These are phyloP conservation scores for Keithomyces neogunnii DNA, from an alignment of 2,329 filamentous ascomycete genomes.

Conservation along the genomic window DNA sequence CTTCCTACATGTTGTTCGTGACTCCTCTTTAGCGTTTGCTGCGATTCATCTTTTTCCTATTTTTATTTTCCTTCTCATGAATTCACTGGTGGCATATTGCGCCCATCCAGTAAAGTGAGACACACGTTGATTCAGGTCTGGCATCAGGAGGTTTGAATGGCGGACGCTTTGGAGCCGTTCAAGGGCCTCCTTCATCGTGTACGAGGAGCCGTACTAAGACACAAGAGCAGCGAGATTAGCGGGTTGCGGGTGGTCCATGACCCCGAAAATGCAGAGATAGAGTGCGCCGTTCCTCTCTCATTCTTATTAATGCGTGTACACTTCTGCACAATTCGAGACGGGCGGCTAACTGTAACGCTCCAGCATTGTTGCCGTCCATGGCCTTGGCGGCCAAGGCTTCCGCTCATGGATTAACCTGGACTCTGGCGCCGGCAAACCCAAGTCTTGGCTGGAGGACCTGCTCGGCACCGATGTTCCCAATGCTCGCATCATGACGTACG, in stretches of 20 bases:
- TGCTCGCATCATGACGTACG: slow-evolving; percentile 19
- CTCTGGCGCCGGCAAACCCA: slow-evolving; percentile 10
- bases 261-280: slow-evolving; percentile 15
- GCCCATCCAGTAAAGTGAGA: no score
- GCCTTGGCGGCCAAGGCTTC: slow-evolving; percentile 18
- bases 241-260: slow-evolving; percentile 15
- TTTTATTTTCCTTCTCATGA: background rate
- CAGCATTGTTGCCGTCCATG: slow-evolving; percentile 20
- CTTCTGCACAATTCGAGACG: background rate
- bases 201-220: slow-evolving; percentile 13
- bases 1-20: background rate
- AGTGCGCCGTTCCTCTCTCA: slow-evolving; percentile 9
- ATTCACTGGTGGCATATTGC: background rate
- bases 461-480: slow-evolving; percentile 15
- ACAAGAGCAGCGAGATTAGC: slow-evolving; percentile 8
- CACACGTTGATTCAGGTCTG: background rate
- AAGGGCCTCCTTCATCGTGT: slow-evolving; percentile 15
- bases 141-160: slow-evolving; percentile 7
- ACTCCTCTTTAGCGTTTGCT: background rate
- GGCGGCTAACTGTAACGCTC: background rate
- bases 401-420: slow-evolving; percentile 16
- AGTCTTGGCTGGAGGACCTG: slow-evolving; percentile 17
- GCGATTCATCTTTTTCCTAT: background rate
- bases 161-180: slow-evolving; percentile 14
- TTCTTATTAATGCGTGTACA: background rate